Percentiles rank a stretch among this genome's conserved stretches.
Conservation (phyloP, 164 flowering plant genomes). For the Tetracentron sinense region DNA sequence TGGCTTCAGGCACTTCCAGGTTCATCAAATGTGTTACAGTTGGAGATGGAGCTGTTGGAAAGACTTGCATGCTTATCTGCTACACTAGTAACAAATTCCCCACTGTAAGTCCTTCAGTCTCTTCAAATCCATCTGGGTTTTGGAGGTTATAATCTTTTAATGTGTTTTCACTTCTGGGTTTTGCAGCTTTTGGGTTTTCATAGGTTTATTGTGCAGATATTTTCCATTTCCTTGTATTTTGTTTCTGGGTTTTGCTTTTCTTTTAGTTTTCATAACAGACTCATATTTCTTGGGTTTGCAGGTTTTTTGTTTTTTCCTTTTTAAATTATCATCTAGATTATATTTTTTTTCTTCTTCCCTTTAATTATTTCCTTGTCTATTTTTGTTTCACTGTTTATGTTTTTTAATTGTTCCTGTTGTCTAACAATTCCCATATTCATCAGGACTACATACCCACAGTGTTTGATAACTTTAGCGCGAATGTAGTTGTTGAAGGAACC, state of each 20-base stretch:
- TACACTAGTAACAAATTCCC: conserved; percentile 36
- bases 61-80: conserved; percentile 95
- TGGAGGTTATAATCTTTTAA: conserved; percentile 2
- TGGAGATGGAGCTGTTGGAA: conserved; percentile 97
- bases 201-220: background rate
- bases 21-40: conserved; percentile 96
- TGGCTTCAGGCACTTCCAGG: conserved; percentile 76
- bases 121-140: conserved; percentile 15
- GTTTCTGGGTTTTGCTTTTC: conserved; percentile 5
- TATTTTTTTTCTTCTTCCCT: background rate
- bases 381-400: too few species aligned
- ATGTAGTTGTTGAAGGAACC: conserved; percentile 46
- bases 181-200: conserved; percentile 22
- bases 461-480: conserved; percentile 54
- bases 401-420: background rate
- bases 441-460: conserved; percentile 48
- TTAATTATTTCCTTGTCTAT: background rate
- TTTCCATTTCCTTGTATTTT: background rate
- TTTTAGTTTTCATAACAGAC: background rate
- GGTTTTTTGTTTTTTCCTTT: conserved; percentile 1
- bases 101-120: conserved; percentile 45
- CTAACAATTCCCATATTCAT: conserved; percentile 2
- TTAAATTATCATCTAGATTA: background rate
- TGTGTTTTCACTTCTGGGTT: conserved; percentile 22
- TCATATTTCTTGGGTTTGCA: too few species aligned